Base-by-base conservation (phyloP, 129 eudicot species). In the Smallanthus sonchifolius region DNA sequence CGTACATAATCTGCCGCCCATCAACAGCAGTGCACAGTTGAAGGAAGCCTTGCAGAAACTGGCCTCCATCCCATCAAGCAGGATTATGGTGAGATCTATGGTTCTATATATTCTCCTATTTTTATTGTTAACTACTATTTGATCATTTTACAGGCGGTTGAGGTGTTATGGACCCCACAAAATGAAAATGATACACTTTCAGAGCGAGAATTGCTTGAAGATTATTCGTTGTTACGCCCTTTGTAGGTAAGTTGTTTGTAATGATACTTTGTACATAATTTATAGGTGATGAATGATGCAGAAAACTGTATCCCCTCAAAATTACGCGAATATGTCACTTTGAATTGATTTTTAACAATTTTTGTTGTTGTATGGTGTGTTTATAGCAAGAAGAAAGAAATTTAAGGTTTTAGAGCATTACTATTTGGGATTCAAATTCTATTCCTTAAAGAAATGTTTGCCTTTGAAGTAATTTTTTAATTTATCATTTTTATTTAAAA, bases 101-200 rank as follows among this genome's bases (percentile, higher is more conserved):
- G 34, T 52, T 24, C 16, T 67, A 42, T 1, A 67, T 54, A 15
- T 34, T 16, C 36, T 52, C 4, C 3, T 28, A 28, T 28, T 73
- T 61, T 65, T 67, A 63, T 32, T 24, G 30, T 24, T 24, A 24
- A 24, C 30, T 47, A 69, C 7, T 36, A 37, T 68, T 39, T 30
- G 54, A 6, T 47, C 16, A 14, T 70, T 17, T 54, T 78, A 70
- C 89, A 92, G 95, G 98, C 98, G 0, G 96, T 85, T 15, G 95
- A 89, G 88, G 90, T 92, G 56, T 75, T 92, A 54, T 92, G 98
- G 96, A 92, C 96, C 43, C 98, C 98, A 2, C 98, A 92, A 74
- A 83, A 87, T 48, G 88, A 89, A 79, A 77, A 81, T 8, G 98
- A 89, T 64, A 76, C 90, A 7, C 80, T 92, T 64, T 77, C 94